These are phyloP conservation scores for Seiridium unicorne DNA, from an alignment of 2,329 filamentous ascomycete genomes.

Conservation along the genomic window DNA sequence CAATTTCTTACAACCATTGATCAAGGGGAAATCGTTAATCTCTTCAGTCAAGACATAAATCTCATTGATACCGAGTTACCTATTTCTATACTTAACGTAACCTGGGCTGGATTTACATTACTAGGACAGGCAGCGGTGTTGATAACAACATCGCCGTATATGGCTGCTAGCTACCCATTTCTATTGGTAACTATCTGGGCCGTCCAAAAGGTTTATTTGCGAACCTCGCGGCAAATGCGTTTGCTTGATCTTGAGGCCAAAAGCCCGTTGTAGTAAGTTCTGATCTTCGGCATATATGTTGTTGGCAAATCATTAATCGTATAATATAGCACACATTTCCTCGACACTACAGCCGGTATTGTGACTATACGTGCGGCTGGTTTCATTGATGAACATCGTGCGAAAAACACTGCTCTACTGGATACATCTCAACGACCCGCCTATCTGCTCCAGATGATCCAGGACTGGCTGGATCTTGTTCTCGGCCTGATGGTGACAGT, in stretches of 20 bases:
- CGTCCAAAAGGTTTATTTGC: slow-evolving; percentile 57
- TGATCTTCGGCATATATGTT: neutral
- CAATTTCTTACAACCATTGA: slow-evolving; percentile 40
- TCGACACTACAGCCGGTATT: slow-evolving; percentile 54
- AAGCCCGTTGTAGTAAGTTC: slow-evolving; percentile 50
- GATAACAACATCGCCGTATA: slow-evolving; percentile 37
- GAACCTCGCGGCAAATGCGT: slow-evolving; percentile 59
- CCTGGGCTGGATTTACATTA: slow-evolving; percentile 17
- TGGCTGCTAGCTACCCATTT: slow-evolving; percentile 49
- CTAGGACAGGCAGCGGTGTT: slow-evolving; percentile 49
- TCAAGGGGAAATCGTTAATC: slow-evolving; percentile 36
- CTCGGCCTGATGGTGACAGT: slow-evolving; percentile 27
- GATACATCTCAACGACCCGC: slow-evolving; percentile 42
- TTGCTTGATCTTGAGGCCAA: slow-evolving; percentile 62
- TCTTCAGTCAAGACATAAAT: slow-evolving; percentile 44
- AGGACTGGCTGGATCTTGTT: slow-evolving; percentile 31
- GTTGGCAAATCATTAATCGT: neutral
- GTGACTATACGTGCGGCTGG: slow-evolving; percentile 56
- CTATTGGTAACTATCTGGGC: slow-evolving; percentile 43
- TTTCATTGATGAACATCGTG: slow-evolving; percentile 44
- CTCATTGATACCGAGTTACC: slow-evolving; percentile 40
- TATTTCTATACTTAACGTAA: slow-evolving; percentile 27
- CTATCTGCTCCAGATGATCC: slow-evolving; percentile 31
- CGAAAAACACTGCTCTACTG: slow-evolving; percentile 45
- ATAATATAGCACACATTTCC: slow-evolving; percentile 43